A percentile compares a stretch with the other conserved stretches of the same genome.
Conservation (phyloP, 306 rosid species). For the Citrullus colocynthis region DNA sequence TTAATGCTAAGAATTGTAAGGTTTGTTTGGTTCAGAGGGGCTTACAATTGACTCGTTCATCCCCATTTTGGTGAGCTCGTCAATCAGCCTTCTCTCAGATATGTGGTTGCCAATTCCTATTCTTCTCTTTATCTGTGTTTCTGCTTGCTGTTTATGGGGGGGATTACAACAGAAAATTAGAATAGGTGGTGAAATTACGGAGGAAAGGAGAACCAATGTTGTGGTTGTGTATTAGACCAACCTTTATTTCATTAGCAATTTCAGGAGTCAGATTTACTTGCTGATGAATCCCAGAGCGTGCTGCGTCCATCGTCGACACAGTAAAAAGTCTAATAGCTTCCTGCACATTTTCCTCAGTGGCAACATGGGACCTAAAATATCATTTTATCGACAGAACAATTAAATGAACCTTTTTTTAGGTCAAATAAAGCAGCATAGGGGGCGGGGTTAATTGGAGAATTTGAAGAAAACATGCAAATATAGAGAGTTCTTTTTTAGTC, state of each 20-base stretch:
- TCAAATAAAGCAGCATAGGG: background rate
- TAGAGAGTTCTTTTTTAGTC: background rate
- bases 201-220: background rate
- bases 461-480: background rate
- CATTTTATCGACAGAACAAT: background rate
- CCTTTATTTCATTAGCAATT: slow-evolving; percentile 90
- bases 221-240: slow-evolving; percentile 14
- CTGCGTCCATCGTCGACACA: slow-evolving; percentile 95
- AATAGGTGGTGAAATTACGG: background rate
- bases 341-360: slow-evolving; percentile 71
- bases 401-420: background rate
- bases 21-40: background rate
- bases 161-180: background rate
- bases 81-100: slow-evolving; percentile 89
- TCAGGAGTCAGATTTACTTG: slow-evolving; percentile 76
- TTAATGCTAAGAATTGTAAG: background rate
- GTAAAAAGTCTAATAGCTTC: slow-evolving; percentile 86
- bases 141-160: slow-evolving; percentile 74
- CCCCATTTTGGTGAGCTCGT: slow-evolving; percentile 89
- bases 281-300: slow-evolving; percentile 81
- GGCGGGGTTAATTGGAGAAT: no score
- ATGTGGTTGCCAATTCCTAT: slow-evolving; percentile 90
- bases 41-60: slow-evolving; percentile 88
- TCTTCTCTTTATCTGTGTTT: slow-evolving; percentile 94
- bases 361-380: slow-evolving; percentile 51